Evolutionary conservation across 305 asterid genomes (phyloP), one percentile per base, ranked within the genome.

Genomic region (Fraxinus albicans): DNA sequence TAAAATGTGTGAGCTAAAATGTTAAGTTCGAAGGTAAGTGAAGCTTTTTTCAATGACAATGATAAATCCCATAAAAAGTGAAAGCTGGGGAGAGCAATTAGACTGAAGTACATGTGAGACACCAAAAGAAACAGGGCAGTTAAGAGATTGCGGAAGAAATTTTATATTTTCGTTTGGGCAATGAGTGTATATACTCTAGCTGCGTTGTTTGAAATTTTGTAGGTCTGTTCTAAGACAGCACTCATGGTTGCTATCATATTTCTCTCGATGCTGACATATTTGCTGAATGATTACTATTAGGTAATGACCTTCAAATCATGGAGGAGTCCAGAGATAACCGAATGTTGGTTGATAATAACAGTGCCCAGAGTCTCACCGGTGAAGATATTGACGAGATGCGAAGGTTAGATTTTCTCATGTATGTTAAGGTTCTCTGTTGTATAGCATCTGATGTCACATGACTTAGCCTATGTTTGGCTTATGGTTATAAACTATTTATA

Each of bases 361-460:
- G 95, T 65, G 96, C 99, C 67, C 99, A 96, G 88, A 88, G 87
- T 82, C 97, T 96, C 82, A 91, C 95, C 0, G 91, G 91, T 76
- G 99, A 93, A 83, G 96, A 92, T 85, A 94, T 96, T 58, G 95
- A 93, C 33, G 94, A 84, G 76, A 79, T 96, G 97, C 85, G 95
- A 65, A 96, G 90, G 99, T 96, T 77, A 79, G 82, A 53, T 77
- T 35, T 80, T 84, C 79, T 79, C 42, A 7, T 25, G 31, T 38
- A 33, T 21, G 21, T 81, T 75, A 25, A 38, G 82, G 19, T 79
- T 63, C 9, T 53, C 63, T 27, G 44, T 36, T 50, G 27, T 13
- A 65, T 82, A 60, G 44, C 79, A 60, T 80, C 77, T 31, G 15
- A 63, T 9, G 6, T 78, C 35, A 23, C 25, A 1, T 72, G 55